Conservation (phyloP, 2,329 filamentous ascomycete species). For the Exserohilum rostratum region DNA sequence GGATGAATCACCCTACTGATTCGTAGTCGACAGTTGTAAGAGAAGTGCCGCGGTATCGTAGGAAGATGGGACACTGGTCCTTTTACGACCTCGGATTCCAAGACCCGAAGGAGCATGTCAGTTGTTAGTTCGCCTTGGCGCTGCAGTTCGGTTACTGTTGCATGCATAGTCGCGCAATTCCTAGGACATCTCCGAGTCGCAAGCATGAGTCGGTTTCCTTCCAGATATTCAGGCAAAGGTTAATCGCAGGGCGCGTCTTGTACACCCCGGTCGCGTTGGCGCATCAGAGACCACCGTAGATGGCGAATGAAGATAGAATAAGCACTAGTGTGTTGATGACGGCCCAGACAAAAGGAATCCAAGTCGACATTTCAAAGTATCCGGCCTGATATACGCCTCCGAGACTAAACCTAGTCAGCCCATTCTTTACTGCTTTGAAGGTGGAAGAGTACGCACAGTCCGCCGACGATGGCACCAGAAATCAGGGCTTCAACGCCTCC, state of each 20-base stretch:
- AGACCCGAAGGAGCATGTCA: no score
- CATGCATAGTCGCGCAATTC: no score
- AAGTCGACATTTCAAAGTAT: slow-evolving; percentile 90
- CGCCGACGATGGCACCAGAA: slow-evolving; percentile 79
- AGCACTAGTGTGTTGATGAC: slow-evolving; percentile 82
- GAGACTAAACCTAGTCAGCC: slow-evolving; percentile 58
- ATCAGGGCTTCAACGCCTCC: slow-evolving; percentile 78
- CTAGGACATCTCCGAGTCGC: no score
- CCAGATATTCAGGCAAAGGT: background rate
- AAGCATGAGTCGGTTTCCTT: no score
- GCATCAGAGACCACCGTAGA: slow-evolving; percentile 77
- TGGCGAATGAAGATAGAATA: slow-evolving; percentile 88
- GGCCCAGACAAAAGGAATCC: slow-evolving; percentile 90
- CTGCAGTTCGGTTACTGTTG: no score
- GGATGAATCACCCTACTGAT: no score
- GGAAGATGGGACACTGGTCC: no score
- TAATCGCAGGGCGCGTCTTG: background rate
- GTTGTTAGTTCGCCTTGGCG: no score
- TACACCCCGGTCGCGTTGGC: background rate
- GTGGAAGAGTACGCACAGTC: slow-evolving; percentile 66
- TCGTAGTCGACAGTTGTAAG: no score
- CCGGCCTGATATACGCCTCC: slow-evolving; percentile 82
- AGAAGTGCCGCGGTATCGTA: no score
- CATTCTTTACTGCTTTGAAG: background rate
- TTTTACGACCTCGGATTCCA: no score